Percentiles rank a stretch among this genome's conserved stretches.
Evolutionary conservation across 106 monocot species (phyloP).

Genomic region (Dioscorea zingiberensis): DNA sequence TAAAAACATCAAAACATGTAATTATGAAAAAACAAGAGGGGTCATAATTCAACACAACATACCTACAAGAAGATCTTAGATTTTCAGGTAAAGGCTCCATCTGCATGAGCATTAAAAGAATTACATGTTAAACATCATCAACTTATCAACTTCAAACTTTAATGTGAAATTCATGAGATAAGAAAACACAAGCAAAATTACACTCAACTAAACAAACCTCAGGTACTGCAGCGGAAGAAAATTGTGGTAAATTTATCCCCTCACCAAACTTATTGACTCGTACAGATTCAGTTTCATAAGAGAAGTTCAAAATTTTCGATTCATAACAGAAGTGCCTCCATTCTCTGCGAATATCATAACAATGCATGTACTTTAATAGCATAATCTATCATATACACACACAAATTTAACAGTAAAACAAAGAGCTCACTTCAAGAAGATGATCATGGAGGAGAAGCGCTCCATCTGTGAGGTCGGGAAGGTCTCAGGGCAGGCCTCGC

Average conservation of each 20-base stretch:
- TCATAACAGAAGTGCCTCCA: constrained; percentile 62
- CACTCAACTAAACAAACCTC: constrained; percentile 18
- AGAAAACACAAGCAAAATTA: neutral
- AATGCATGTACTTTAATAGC: neutral
- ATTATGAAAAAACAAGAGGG: too few relatives aligned
- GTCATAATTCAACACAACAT: neutral
- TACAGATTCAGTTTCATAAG: constrained; percentile 17
- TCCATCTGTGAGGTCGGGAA: constrained; percentile 23
- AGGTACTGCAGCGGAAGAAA: constrained; percentile 66
- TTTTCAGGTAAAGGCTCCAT: constrained; percentile 18
- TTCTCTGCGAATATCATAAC: constrained; percentile 22
- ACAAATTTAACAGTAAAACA: neutral
- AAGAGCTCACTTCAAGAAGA: constrained; percentile 33
- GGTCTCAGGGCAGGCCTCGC: neutral
- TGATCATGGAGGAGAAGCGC: constrained; percentile 28
- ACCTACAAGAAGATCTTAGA: constrained; percentile 25
- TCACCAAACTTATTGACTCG: constrained; percentile 11
- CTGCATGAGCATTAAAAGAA: constrained; percentile 17
- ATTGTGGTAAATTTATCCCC: constrained; percentile 45
- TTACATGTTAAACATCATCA: too few relatives aligned
- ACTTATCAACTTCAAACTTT: too few relatives aligned
- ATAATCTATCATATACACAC: neutral
- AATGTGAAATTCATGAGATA: neutral
- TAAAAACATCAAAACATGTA: too few relatives aligned
- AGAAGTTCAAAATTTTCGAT: constrained; percentile 45